A percentile compares a stretch with the other conserved stretches of the same genome.
Conservation (phyloP, 495 filamentous ascomycete species). For the Hypoxylon perforatum region DNA sequence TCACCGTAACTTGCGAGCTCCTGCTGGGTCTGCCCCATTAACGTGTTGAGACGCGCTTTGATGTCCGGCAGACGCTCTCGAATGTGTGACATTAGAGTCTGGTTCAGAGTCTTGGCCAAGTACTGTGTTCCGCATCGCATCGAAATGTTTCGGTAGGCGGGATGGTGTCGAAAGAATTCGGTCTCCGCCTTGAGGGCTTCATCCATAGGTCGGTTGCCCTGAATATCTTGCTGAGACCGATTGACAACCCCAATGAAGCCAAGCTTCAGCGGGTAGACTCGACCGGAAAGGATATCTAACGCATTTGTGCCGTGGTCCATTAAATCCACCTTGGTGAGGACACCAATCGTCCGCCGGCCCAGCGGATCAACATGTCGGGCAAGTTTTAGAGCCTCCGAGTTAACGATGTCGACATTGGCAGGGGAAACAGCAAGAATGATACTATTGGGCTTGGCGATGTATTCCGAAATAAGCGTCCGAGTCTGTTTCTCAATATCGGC, state of each 20-base stretch:
- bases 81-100: slow-evolving; percentile 95
- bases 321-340: slow-evolving; percentile 95
- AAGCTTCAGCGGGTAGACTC: slow-evolving; percentile 96
- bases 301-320: slow-evolving; percentile 99
- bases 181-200: slow-evolving; percentile 90
- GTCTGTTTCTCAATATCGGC: slow-evolving; percentile 99
- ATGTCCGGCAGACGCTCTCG: slow-evolving; percentile 96
- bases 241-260: slow-evolving; percentile 99
- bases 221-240: slow-evolving; percentile 97
- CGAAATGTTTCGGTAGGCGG: slow-evolving; percentile 96
- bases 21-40: slow-evolving; percentile 99
- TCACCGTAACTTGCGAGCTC: slow-evolving; percentile 98
- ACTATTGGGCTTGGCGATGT: slow-evolving; percentile 99
- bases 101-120: slow-evolving; percentile 93
- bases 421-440: slow-evolving; percentile 97
- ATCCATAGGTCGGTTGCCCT: slow-evolving; percentile 88
- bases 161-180: slow-evolving; percentile 97
- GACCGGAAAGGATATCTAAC: slow-evolving; percentile 92
- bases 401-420: slow-evolving; percentile 97
- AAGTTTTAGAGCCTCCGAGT: slow-evolving; percentile 97
- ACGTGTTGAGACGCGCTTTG: slow-evolving; percentile 94
- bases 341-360: slow-evolving; percentile 93
- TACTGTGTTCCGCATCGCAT: slow-evolving; percentile 94
- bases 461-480: slow-evolving; percentile 94
- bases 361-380: slow-evolving; percentile 96